Evolutionary conservation across 495 filamentous ascomycete genomes (phyloP).

Genomic region (Trichocladium uniseriatum): DNA sequence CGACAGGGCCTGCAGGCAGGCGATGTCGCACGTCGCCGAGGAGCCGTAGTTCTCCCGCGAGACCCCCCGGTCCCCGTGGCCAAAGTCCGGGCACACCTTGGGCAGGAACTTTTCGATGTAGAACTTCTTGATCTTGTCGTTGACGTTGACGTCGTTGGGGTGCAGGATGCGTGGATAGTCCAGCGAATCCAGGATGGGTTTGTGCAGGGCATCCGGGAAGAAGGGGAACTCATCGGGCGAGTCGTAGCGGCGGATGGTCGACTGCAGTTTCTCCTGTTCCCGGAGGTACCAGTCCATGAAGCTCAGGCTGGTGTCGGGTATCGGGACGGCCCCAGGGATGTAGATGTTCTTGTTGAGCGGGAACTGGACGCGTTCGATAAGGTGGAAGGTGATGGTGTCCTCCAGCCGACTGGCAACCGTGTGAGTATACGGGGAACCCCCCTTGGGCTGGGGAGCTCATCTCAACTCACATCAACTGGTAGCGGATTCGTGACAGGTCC

Average conservation of each 20-base stretch:
- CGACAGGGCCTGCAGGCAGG: slow-evolving; percentile 82
- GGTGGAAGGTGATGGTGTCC: slow-evolving; percentile 96
- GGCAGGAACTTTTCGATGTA: slow-evolving; percentile 83
- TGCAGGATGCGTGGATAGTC: slow-evolving; percentile 88
- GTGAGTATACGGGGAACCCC: slow-evolving; percentile 1
- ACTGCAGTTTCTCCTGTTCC: slow-evolving; percentile 84
- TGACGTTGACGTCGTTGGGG: slow-evolving; percentile 85
- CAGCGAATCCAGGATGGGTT: slow-evolving; percentile 77
- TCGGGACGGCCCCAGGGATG: slow-evolving; percentile 62
- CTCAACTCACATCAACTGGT: slow-evolving; percentile 75
- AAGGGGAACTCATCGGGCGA: slow-evolving; percentile 97
- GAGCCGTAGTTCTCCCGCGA: slow-evolving; percentile 93
- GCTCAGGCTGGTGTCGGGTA: slow-evolving; percentile 61
- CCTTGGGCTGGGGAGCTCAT: neutral
- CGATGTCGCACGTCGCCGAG: slow-evolving; percentile 82
- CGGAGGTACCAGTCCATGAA: slow-evolving; percentile 90
- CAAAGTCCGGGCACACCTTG: slow-evolving; percentile 62
- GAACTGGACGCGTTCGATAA: slow-evolving; percentile 98
- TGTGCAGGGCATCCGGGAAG: slow-evolving; percentile 75
- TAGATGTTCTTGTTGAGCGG: slow-evolving; percentile 88
- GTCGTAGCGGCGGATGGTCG: slow-evolving; percentile 89
- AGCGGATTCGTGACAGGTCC: slow-evolving; percentile 86
- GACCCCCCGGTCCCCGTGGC: slow-evolving; percentile 68
- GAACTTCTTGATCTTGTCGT: slow-evolving; percentile 71
- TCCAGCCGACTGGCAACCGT: slow-evolving; percentile 66